Percentiles rank a stretch among this genome's conserved stretches.
These are phyloP conservation scores for Solanum hybrid DNA, from an alignment of 305 asterid genomes.

Conservation along the genomic window DNA sequence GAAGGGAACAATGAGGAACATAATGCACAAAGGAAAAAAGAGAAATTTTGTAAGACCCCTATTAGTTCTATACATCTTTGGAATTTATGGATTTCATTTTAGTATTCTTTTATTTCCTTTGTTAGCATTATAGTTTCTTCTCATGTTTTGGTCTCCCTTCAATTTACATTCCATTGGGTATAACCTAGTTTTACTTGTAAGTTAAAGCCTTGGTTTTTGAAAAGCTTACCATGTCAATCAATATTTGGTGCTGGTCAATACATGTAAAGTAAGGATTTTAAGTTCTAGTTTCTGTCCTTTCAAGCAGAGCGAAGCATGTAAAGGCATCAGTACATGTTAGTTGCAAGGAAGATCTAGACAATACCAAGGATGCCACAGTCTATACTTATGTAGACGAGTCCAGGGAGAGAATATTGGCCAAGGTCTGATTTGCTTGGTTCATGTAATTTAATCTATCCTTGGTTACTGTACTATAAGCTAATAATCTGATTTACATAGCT, in stretches of 20 bases:
- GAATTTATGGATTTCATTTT: neutral
- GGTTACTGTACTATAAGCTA: neutral
- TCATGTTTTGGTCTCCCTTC: neutral
- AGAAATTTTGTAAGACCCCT: neutral
- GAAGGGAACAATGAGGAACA: neutral
- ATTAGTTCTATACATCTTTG: neutral
- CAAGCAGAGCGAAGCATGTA: conserved; percentile 74
- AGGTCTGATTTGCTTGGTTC: conserved; percentile 26
- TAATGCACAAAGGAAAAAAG: neutral
- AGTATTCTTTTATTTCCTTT: neutral
- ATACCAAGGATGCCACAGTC: conserved; percentile 11
- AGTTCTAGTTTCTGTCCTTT: conserved; percentile 10
- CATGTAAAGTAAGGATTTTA: neutral
- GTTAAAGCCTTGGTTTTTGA: neutral
- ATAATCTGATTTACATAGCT: conserved; percentile 33
- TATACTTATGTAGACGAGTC: conserved; percentile 35
- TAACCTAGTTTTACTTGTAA: neutral
- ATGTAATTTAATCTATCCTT: neutral
- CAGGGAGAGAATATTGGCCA: conserved; percentile 45
- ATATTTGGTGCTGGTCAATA: neutral
- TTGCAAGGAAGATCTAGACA: conserved; percentile 33
- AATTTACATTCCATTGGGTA: neutral
- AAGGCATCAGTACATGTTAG: conserved; percentile 41
- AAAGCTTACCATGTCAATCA: neutral
- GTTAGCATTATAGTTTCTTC: neutral